Base-by-base conservation (phyloP, 2,329 filamentous ascomycete species). In the Neonectria sp. region DNA sequence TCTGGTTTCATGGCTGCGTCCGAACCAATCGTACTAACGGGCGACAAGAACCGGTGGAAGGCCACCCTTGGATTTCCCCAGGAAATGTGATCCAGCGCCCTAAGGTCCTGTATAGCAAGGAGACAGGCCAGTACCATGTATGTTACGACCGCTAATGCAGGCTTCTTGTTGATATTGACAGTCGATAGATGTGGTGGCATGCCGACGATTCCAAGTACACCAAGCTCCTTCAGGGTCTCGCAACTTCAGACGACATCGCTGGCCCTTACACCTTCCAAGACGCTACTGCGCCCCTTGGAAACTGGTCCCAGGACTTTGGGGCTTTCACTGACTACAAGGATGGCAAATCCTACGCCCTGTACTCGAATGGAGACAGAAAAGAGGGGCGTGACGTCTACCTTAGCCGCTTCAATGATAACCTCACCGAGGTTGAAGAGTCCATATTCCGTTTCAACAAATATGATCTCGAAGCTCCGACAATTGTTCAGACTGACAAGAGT, bases 261-360 rank as follows among this genome's bases (percentile, higher is more conserved):
- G 88, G 88, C 0, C 88, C 88, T 0, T 90, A 89, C 74, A 82
- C 73, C 2, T 89, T 89, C 65, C 80, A 88, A 15, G 82, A 86
- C 46, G 88, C 86, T 1, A 85, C 83, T 0, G 79, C 84, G 0
- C 88, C 88, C 0, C 82, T 90, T 0, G 88, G 88, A 2, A 90
- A 90, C 75, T 90, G 88, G 88, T 89, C 86, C 0, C 88, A 90
- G 69, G 88, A 90, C 62, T 90, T 89, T 52, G 88, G 88, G 11
- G 80, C 89, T 25, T 90, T 90, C 68, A 88, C 86, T 4, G 88
- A 90, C 71, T 87, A 87, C 77, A 89, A 89, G 64, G 83, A 88
- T 48, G 86, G 87, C 12, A 81, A 82, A 0, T 84, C 85, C 0
- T 90, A 90, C 66, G 83, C 88, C 0, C 79, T 90, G 2, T 90